These are phyloP conservation scores for Hygrophorus pudorinus DNA, from an alignment of 768 basidiomycete species.

Conservation along the genomic window DNA sequence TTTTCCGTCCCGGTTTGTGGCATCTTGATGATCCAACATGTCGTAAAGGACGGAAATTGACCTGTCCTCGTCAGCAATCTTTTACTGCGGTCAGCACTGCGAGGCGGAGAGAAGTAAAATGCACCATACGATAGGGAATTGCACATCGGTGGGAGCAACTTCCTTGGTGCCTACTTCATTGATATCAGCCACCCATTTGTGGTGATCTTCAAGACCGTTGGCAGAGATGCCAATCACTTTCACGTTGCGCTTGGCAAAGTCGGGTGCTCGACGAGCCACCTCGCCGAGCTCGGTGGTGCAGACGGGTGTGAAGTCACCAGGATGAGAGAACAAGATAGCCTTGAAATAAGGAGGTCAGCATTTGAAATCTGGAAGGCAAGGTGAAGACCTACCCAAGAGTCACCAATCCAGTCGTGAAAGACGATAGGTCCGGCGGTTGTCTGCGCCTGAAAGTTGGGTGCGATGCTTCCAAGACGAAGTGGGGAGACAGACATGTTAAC, in stretches of 20 bases:
- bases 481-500: conserved; percentile 16
- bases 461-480: conserved; percentile 78
- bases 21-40: conserved; percentile 94
- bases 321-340: conserved; percentile 91
- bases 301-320: conserved; percentile 86
- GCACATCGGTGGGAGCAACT: conserved; percentile 58
- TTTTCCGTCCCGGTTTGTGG: conserved; percentile 77
- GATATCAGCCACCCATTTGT: conserved; percentile 85
- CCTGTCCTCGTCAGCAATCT: conserved; percentile 92
- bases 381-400: conserved; percentile 60
- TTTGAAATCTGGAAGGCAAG: conserved; percentile 3
- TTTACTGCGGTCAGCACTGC: not conserved
- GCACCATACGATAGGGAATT: conserved; percentile 83
- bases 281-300: conserved; percentile 98
- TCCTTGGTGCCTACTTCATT: conserved; percentile 61
- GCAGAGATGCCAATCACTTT: conserved; percentile 93
- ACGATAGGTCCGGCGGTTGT: conserved; percentile 83
- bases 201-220: conserved; percentile 78
- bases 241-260: conserved; percentile 82
- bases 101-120: not conserved
- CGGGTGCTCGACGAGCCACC: conserved; percentile 76
- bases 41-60: conserved; percentile 82
- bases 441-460: conserved; percentile 86
- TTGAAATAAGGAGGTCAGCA: conserved; percentile 19
- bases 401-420: conserved; percentile 89